Percentiles rank a stretch among this genome's conserved stretches.
Evolutionary conservation across 331 rosid species (phyloP).

Genomic region (Spiraea crenata): DNA sequence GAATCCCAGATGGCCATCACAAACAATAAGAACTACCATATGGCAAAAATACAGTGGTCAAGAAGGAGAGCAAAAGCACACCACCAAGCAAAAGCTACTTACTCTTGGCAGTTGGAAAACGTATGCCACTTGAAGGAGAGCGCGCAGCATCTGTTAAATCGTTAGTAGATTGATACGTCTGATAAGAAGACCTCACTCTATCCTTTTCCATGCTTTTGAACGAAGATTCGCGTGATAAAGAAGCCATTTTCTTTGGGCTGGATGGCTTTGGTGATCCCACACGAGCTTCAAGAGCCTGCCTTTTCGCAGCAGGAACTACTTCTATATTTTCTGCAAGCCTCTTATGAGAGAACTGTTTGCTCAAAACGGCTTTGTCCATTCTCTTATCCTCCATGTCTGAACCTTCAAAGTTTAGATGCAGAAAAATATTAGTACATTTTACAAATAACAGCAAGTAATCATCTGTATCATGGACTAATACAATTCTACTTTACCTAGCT

Average conservation of each 20-base stretch:
- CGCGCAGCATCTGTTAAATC: conserved; percentile 39
- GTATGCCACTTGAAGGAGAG: conserved; percentile 41
- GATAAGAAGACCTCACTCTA: conserved; percentile 46
- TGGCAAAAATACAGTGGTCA: neutral
- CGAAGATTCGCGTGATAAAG: conserved; percentile 62
- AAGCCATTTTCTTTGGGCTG: conserved; percentile 49
- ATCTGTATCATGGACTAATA: neutral
- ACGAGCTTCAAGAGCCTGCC: conserved; percentile 63
- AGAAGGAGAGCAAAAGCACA: conserved; percentile 7
- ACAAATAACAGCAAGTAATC: conserved; percentile 25
- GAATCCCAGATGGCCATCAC: conserved; percentile 18
- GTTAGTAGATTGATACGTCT: conserved; percentile 33
- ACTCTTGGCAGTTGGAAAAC: conserved; percentile 49
- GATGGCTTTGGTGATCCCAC: conserved; percentile 64
- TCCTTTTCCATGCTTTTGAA: conserved; percentile 64
- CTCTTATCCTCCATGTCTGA: conserved; percentile 53
- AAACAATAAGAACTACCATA: neutral
- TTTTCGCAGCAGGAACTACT: conserved; percentile 49
- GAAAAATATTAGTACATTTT: conserved; percentile 11
- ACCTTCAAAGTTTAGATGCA: conserved; percentile 23
- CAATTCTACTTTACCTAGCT: conserved; percentile 50
- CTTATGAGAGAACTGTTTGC: conserved; percentile 51
- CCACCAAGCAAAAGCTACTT: conserved; percentile 21
- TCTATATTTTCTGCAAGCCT: conserved; percentile 58
- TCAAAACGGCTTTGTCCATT: conserved; percentile 33